Evolutionary conservation across 2,329 filamentous ascomycete species (phyloP), one percentile per base, ranked within the genome.

Genomic region (Graphilbum ipis-grandicollis): DNA sequence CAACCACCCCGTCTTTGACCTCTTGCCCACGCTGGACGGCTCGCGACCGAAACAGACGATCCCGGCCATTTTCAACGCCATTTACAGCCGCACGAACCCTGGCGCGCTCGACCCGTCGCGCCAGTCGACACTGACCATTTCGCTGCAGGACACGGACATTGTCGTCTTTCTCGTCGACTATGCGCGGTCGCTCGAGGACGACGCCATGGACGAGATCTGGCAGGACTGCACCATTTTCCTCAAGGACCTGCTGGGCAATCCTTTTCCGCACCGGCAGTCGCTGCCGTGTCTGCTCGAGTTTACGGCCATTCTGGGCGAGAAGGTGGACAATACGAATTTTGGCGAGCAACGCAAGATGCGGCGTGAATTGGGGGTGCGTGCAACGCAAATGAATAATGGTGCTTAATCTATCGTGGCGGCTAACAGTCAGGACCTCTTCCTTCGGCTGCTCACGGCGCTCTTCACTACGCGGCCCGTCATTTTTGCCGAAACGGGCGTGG

Each of bases 121-220:
- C 33, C 84, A 85, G 54, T 96, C 88, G 14, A 92, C 83, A 2
- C 62, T 96, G 52, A 93, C 88, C 0, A 81, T 90, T 15, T 78
- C 82, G 34, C 60, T 98, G 9, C 75, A 75, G 37, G 85, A 94
- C 48, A 71, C 73, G 1, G 86, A 94, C 49, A 63, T 98, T 10
- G 82, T 88, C 9, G 71, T 79, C 9, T 98, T 98, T 53, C 58
- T 96, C 32, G 81, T 93, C 8, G 81, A 90, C 43, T 98, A 98
- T 54, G 79, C 85, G 1, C 72, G 72, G 22, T 90, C 86, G 0
- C 65, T 96, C 12, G 90, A 98, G 50, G 90, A 98, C 49, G 90
- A 98, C 59, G 81, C 90, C 14, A 88, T 94, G 69, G 90, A 98
- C 49, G 90, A 98, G 56, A 93, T 98, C 34, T 98, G 90, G 90